Evolutionary conservation across 192 early-diverging fungal species (phyloP), one percentile per base, ranked within the genome.

Genomic region (Geranomyces michiganensis): DNA sequence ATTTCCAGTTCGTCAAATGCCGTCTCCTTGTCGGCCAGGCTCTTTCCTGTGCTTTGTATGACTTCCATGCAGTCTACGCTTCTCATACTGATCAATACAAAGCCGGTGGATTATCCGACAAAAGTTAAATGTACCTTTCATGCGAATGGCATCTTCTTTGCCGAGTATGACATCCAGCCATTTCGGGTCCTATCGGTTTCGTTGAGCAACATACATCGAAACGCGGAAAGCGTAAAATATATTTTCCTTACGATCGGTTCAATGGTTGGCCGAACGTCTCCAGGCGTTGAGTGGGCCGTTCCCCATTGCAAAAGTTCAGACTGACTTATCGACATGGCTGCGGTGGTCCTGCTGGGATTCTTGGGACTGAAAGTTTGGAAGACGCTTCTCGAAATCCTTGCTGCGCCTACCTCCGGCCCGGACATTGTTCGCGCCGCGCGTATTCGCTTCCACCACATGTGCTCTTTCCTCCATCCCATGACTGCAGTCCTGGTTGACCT

Each of bases 1-100:
- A 79, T 84, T 80, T 99, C 95, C 15, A 99, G 84, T 65, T 97
- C 93, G 62, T 99, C 97, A 67, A 96, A 86, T 1, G 97, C 97
- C 7, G 86, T 79, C 29, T 88, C 81, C 67, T 90, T 91, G 15
- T 91, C 90, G 1, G 89, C 85, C 0, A 90, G 60, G 8, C 82
- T 85, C 17, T 85, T 83, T 0, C 85, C 46, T 30, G 84, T 73
- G 58, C 88, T 81, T 56, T 84, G 82, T 49, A 92, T 84, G 4
- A 86, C 83, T 7, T 86, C 89, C 29, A 96, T 70, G 71, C 92
- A 93, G 64, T 99, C 93, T 60, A 33, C 2, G 58, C 36, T 41
- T 41, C 5, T 3, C 36, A 10, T 10, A 10, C 5, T 41, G 36
- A 7, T 10, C 13, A 74, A 65, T 10, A 12, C 22, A 14, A 60